Conservation (phyloP, 768 basidiomycete species). For the Boletus rubescentipes region DNA sequence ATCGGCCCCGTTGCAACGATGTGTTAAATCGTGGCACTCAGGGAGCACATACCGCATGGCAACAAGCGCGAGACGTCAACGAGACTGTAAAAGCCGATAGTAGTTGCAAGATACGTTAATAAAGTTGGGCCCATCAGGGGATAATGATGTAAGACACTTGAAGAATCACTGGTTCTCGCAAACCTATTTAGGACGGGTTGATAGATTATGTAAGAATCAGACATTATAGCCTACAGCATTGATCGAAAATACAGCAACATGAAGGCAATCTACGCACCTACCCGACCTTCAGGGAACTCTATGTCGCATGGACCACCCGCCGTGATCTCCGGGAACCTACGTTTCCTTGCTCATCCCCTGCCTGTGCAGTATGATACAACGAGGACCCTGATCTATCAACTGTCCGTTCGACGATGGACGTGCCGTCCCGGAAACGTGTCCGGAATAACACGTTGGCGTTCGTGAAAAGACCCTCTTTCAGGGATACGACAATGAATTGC, state of each 20-base stretch:
- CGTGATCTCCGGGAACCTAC: slow-evolving; percentile 21
- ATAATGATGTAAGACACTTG: no score
- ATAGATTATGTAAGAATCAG: no score
- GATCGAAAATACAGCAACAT: not conserved
- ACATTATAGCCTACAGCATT: slow-evolving; percentile 17
- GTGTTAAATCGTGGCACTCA: not conserved
- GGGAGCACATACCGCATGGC: not conserved
- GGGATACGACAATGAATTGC: slow-evolving; percentile 96
- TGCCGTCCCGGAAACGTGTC: slow-evolving; percentile 92
- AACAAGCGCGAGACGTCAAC: not conserved
- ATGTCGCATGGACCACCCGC: slow-evolving; percentile 8
- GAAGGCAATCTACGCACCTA: not conserved
- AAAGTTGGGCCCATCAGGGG: not conserved
- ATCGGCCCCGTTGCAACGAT: not conserved
- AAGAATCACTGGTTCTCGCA: no score
- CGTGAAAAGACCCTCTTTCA: slow-evolving; percentile 96
- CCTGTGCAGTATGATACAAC: slow-evolving; percentile 32
- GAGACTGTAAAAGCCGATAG: not conserved
- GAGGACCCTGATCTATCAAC: slow-evolving; percentile 59
- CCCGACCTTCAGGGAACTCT: not conserved
- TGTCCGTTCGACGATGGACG: slow-evolving; percentile 84
- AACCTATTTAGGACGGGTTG: no score
- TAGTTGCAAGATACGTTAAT: no score
- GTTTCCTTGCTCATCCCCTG: slow-evolving; percentile 8
- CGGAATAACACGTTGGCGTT: slow-evolving; percentile 97